Base-by-base conservation (phyloP, 164 flowering plant species). In the Echeveria elegans region DNA sequence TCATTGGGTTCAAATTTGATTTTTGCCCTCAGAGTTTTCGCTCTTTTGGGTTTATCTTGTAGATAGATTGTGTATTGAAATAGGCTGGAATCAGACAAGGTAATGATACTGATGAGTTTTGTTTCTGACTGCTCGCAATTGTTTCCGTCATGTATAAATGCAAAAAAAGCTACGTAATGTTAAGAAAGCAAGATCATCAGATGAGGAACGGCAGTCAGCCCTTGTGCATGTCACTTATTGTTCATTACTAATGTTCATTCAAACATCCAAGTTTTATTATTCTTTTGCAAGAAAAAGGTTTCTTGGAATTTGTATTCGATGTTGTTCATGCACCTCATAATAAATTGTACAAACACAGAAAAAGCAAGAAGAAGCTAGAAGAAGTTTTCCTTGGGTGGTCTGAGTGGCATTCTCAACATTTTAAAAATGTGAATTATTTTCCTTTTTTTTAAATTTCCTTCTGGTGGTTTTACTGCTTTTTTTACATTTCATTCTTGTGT, bases 311-410 rank as follows among this genome's bases (percentile, higher is more conserved):
- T 0, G 3, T 43, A 43, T 43, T 43, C 1, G 47, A 43, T 43
- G 47, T 2, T 43, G 40, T 38, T 10, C 16, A 16, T 15, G 47
- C 6, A 21, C 65, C 36, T 34, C 29, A 21, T 5, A 19, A 24
- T 31, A 31, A 47, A 19, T 36, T 60, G 19, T 68, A 58, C 56
- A 41, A 28, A 28, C 43, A 15, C 30, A 68, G 70, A 41, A 29
- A 68, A 48, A 68, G 70, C 65, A 68, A 43, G 37, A 68, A 34
- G 48, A 68, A 68, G 58, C 70, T 68, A 2, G 70, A 68, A 48
- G 70, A 68, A 45, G 56, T 68, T 40, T 61, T 68, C 60, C 70
- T 59, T 43, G 58, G 63, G 45, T 68, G 70, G 70, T 41, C 70
- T 24, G 58, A 68, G 34, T 68, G 70, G 70, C 56, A 68, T 60